Conservation (phyloP, 2,329 filamentous ascomycete genomes). For the Xylaria arbuscula region DNA sequence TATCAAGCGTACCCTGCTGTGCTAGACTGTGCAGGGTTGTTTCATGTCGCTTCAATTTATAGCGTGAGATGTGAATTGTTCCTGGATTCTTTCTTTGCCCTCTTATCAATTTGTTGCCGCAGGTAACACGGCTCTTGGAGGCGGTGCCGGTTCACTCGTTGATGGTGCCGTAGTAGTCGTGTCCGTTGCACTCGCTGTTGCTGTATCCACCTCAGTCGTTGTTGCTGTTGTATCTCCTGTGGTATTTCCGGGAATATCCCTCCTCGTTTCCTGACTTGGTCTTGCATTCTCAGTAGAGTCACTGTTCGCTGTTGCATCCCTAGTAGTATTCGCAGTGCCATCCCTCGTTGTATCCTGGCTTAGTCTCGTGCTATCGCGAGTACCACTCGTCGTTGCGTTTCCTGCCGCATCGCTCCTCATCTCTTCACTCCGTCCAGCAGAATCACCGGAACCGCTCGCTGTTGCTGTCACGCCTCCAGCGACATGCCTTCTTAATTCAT, state of each 20-base stretch:
- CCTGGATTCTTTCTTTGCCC: not conserved
- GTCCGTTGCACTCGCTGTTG: not conserved
- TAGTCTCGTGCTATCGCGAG: too few relatives aligned
- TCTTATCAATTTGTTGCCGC: conserved; percentile 25
- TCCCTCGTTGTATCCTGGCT: too few relatives aligned
- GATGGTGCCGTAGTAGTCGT: conserved; percentile 19
- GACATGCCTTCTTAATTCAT: too few relatives aligned
- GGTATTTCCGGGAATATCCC: not conserved
- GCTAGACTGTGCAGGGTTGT: not conserved
- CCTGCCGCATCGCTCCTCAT: too few relatives aligned
- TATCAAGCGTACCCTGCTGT: not conserved
- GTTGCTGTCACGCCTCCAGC: too few relatives aligned
- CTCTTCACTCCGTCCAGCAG: too few relatives aligned
- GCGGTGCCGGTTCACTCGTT: conserved; percentile 36
- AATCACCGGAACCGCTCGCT: too few relatives aligned
- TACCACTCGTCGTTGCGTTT: too few relatives aligned
- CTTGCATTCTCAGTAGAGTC: not conserved
- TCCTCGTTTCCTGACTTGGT: not conserved
- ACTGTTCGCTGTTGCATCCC: not conserved
- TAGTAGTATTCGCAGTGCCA: too few relatives aligned
- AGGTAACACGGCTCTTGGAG: conserved; percentile 41
- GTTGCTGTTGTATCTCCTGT: conserved; percentile 4
- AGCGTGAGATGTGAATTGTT: not conserved
- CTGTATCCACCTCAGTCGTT: not conserved
- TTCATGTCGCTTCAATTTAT: not conserved